Evolutionary conservation across 2,329 filamentous ascomycete genomes (phyloP).

Genomic region (Phaeoacremonium minimum): DNA sequence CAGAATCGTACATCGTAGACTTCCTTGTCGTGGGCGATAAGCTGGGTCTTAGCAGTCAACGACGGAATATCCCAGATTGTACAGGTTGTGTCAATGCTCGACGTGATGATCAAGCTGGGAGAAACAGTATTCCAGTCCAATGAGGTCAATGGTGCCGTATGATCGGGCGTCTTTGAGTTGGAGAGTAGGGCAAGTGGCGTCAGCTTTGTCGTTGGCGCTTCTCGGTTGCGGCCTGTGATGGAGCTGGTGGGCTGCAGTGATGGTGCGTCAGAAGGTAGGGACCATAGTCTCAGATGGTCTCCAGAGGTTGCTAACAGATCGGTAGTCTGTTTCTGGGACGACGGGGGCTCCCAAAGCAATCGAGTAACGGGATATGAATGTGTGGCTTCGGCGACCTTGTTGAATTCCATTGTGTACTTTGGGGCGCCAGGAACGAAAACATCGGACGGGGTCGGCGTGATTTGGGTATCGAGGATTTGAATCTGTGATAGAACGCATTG

Average conservation of each 20-base stretch:
- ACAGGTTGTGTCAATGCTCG: slow-evolving; percentile 97
- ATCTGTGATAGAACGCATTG: slow-evolving; percentile 59
- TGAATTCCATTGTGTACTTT: slow-evolving; percentile 81
- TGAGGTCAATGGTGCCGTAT: slow-evolving; percentile 93
- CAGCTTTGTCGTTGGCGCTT: slow-evolving; percentile 68
- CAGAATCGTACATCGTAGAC: slow-evolving; percentile 98
- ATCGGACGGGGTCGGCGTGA: slow-evolving; percentile 65
- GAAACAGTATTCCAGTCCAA: slow-evolving; percentile 98
- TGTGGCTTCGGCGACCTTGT: slow-evolving; percentile 90
- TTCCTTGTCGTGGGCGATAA: slow-evolving; percentile 98
- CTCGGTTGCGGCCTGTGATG: slow-evolving; percentile 56
- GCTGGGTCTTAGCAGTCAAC: slow-evolving; percentile 92
- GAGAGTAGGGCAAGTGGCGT: slow-evolving; percentile 90
- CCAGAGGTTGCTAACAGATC: slow-evolving; percentile 93
- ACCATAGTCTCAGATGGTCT: slow-evolving; percentile 92
- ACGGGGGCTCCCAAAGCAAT: slow-evolving; percentile 92
- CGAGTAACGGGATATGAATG: slow-evolving; percentile 97
- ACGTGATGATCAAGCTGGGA: slow-evolving; percentile 95
- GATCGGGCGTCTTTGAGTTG: slow-evolving; percentile 97
- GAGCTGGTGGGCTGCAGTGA: slow-evolving; percentile 61
- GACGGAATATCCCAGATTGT: slow-evolving; percentile 99
- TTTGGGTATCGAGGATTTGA: slow-evolving; percentile 90
- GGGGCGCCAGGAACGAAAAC: slow-evolving; percentile 65
- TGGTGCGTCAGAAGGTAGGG: slow-evolving; percentile 67
- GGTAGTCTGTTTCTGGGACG: slow-evolving; percentile 89